A percentile compares a stretch with the other conserved stretches of the same genome.
Conservation (phyloP, 176 grass and related monocot genomes). For the Saccharum spontaneum region DNA sequence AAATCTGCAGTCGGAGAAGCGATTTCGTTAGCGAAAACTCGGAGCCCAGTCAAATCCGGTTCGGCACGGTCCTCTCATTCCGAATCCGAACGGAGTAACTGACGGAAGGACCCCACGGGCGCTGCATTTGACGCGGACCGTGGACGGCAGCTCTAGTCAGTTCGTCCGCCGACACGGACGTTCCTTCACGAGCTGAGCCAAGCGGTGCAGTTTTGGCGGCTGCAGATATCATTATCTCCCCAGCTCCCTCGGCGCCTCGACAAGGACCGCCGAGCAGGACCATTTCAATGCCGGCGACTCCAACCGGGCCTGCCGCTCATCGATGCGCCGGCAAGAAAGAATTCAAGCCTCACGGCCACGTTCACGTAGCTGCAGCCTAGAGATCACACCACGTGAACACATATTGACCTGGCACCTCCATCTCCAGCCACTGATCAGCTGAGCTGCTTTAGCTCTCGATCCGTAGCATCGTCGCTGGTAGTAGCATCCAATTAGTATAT, state of each 20-base stretch:
- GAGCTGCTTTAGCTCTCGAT: not conserved
- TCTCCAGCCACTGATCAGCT: constrained; percentile 1
- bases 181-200: not conserved
- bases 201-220: constrained; percentile 32
- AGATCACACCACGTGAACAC: not conserved
- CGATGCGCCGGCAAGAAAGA: constrained; percentile 22
- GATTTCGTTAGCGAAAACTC: no score
- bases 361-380: not conserved
- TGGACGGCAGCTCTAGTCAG: no score
- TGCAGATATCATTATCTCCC: not conserved
- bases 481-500: not conserved
- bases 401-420: not conserved
- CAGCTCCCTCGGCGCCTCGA: not conserved
- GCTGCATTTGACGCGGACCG: not conserved
- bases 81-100: no score
- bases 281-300: constrained; percentile 11
- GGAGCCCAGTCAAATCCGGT: not conserved
- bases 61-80: no score
- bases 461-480: no score
- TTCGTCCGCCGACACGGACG: not conserved
- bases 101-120: not conserved
- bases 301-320: not conserved
- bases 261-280: constrained; percentile 18
- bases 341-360: not conserved
- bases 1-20: not conserved